Evolutionary conservation across 1,284 basidiomycete species (phyloP), one percentile per base, ranked within the genome.

Genomic region (Takashimella tepidaria): DNA sequence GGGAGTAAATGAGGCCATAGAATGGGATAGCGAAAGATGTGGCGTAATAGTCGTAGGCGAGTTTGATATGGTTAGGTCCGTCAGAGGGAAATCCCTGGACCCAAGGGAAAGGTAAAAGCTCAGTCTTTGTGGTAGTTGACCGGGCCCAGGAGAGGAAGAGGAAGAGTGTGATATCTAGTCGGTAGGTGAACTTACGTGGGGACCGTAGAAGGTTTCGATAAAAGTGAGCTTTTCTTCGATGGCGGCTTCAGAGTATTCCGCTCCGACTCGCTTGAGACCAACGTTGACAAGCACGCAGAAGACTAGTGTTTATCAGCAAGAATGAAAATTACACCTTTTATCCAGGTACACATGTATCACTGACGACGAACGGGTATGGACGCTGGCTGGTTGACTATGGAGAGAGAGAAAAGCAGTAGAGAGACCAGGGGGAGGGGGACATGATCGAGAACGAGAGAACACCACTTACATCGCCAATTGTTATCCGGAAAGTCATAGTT

Each of bases 61-160:
- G 55, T 6, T 26, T 13, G 31, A 50, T 20, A 25, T 50, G 20
- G 19, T 58, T 54, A 3, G 53, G 51, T 4, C 58, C 55, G 41
- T 66, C 64, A 3, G 62, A 45, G 5, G 64, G 64, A 24, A 63
- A 50, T 13, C 55, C 64, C 64, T 66, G 45, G 24, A 23, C 1
- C 12, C 47, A 4, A 3, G 54, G 1, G 84, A 84, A 64, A 82
- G 83, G 1, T 79, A 78, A 58, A 83, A 81, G 23, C 5, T n/a
- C 23, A 23, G 3, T 3, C 8, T 13, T 4, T 19, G 46, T 4
- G 25, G 25, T 43, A 6, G n/a, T 16, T 3, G 57, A 57, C 55
- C 48, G 58, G 47, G 55, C 49, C 59, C 61, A 10, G 56, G 53
- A 41, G 51, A 52, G 13, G 61, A 46, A 13, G 49, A 40, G 50